Evolutionary conservation across 2,329 filamentous ascomycete species (phyloP).

Genomic region (Exophiala phaeomuriformis): DNA sequence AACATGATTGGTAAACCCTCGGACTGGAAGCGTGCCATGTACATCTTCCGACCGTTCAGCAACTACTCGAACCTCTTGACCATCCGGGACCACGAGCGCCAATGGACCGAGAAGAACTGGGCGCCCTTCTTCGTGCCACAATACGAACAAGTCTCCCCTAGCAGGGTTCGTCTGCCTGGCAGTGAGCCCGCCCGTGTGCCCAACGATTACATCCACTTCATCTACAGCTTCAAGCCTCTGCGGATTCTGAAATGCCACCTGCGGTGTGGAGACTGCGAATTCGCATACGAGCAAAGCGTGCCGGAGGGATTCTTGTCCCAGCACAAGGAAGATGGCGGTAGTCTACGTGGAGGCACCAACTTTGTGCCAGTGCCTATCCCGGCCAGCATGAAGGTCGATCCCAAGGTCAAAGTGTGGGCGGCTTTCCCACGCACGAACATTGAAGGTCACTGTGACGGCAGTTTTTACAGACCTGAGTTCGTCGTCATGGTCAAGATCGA

Average conservation of each 20-base stretch:
- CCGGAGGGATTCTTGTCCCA: slow-evolving; percentile 14
- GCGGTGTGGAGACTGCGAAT: slow-evolving; percentile 20
- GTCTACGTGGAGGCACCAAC: slow-evolving; percentile 25
- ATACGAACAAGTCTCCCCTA: slow-evolving; percentile 4
- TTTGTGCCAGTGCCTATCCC: slow-evolving; percentile 23
- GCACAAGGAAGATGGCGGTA: slow-evolving; percentile 19
- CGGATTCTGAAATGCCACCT: slow-evolving; percentile 21
- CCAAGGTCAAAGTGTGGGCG: slow-evolving; percentile 17
- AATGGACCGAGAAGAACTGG: slow-evolving; percentile 27
- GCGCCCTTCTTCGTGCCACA: slow-evolving; percentile 26
- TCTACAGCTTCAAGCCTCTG: slow-evolving; percentile 23
- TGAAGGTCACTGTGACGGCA: slow-evolving; percentile 14
- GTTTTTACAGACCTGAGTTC: slow-evolving; percentile 25
- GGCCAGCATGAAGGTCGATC: slow-evolving; percentile 15
- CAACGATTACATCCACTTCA: slow-evolving; percentile 25
- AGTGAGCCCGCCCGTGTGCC: slow-evolving; percentile 8
- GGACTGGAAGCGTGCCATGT: slow-evolving; percentile 24
- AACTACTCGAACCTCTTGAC: slow-evolving; percentile 24
- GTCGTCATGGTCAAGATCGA: slow-evolving; percentile 23
- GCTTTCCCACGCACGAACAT: slow-evolving; percentile 25
- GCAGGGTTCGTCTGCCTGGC: slow-evolving; percentile 4
- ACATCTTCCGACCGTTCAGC: slow-evolving; percentile 26
- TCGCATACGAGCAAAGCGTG: slow-evolving; percentile 19
- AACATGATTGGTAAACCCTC: slow-evolving; percentile 26
- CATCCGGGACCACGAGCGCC: slow-evolving; percentile 18